phyloP scores from a whole-genome alignment of 257 asterid genomes.

The Henckelia pumila region DNA sequence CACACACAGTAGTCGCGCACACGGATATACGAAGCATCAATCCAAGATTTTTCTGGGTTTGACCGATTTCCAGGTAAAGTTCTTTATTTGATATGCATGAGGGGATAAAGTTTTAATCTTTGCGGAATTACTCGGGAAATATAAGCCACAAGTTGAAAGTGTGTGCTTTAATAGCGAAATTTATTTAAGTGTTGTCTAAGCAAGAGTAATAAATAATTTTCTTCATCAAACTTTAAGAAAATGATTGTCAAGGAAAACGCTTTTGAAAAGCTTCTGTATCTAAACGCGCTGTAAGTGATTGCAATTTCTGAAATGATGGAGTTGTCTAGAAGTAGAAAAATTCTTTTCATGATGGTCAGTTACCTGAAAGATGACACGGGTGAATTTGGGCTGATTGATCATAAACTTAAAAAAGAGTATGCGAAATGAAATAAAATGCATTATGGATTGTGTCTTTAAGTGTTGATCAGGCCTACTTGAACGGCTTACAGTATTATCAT shows the following conservation, averaged over 20 bases:
- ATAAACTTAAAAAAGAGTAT: background rate
- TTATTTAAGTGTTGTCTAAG: background rate
- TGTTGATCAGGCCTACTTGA: background rate
- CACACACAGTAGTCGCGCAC: slow-evolving; percentile 24
- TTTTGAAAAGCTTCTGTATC: background rate
- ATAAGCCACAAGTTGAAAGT: background rate
- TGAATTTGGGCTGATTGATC: background rate
- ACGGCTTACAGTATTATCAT: background rate
- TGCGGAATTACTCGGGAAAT: background rate
- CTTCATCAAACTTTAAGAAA: background rate
- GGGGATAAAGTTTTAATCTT: slow-evolving; percentile 17
- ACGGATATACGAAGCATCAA: background rate
- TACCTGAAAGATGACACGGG: background rate
- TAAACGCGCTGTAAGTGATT: background rate
- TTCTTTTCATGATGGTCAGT: background rate
- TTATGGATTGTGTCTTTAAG: background rate
- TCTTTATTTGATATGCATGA: background rate
- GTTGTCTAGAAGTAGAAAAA: too few species aligned
- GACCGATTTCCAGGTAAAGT: slow-evolving; percentile 38
- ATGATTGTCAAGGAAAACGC: background rate
- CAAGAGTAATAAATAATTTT: background rate
- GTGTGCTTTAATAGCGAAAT: background rate
- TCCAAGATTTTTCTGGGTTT: slow-evolving; percentile 16
- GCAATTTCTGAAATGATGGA: background rate
- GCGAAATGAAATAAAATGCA: background rate